These are phyloP conservation scores for Podospora fimiseda DNA, from an alignment of 495 filamentous ascomycete species.

Conservation along the genomic window DNA sequence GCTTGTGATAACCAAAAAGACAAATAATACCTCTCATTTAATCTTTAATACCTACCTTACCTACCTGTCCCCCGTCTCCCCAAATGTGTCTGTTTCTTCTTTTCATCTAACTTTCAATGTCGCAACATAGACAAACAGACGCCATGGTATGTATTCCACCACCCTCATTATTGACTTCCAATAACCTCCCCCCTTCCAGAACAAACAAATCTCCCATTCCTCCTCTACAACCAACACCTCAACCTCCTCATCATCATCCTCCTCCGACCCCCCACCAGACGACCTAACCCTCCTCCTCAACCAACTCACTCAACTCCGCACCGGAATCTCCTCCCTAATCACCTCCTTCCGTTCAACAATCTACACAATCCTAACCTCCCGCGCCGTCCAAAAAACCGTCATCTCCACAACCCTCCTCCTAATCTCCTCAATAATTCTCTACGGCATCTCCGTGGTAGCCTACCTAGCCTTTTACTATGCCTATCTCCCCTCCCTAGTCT, in stretches of 20 bases:
- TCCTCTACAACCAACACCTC: background rate
- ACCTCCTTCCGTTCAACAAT: no score
- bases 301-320: constrained; percentile 41
- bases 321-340: background rate
- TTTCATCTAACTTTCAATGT: no score
- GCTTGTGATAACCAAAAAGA: no score
- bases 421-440: constrained; percentile 49
- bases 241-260: constrained; percentile 42
- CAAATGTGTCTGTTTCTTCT: no score
- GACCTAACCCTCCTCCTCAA: constrained; percentile 57
- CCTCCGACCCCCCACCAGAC: background rate
- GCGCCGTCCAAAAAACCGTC: constrained; percentile 35
- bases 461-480: constrained; percentile 76
- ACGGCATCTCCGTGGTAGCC: constrained; percentile 56
- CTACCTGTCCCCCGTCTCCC: no score
- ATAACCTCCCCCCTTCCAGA: no score
- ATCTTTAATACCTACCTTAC: no score
- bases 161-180: no score
- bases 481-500: constrained; percentile 67
- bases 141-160: no score
- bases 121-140: no score
- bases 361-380: background rate
- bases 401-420: constrained; percentile 61
- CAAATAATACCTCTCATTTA: no score
- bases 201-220: background rate